These are phyloP conservation scores for Butyriboletus loyo DNA, from an alignment of 768 basidiomycete species.

Conservation along the genomic window DNA sequence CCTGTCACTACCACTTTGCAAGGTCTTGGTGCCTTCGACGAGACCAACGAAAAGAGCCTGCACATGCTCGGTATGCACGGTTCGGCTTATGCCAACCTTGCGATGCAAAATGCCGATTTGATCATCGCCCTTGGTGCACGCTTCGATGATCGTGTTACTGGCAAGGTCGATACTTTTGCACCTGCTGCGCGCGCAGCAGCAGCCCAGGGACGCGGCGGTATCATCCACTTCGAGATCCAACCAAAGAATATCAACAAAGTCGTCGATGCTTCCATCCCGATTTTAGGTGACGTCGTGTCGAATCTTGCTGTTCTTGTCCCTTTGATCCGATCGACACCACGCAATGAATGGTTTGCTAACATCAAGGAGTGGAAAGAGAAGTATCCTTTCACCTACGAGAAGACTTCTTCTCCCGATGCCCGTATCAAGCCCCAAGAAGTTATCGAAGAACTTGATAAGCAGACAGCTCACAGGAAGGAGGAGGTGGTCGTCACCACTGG, in stretches of 20 bases:
- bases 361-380: slow-evolving; percentile 81
- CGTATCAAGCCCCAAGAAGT: slow-evolving; percentile 96
- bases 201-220: slow-evolving; percentile 81
- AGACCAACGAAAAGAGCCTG: slow-evolving; percentile 77
- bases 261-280: slow-evolving; percentile 88
- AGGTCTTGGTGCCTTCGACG: slow-evolving; percentile 94
- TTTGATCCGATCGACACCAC: slow-evolving; percentile 58
- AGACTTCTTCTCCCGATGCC: slow-evolving; percentile 52
- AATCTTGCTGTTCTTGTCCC: slow-evolving; percentile 84
- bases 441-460: slow-evolving; percentile 84
- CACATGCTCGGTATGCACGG: slow-evolving; percentile 99
- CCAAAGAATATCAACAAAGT: slow-evolving; percentile 99
- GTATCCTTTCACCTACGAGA: slow-evolving; percentile 88
- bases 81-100: slow-evolving; percentile 93
- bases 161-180: slow-evolving; percentile 84
- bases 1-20: slow-evolving; percentile 97
- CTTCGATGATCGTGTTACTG: slow-evolving; percentile 98
- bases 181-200: slow-evolving; percentile 89
- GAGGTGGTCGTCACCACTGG: slow-evolving; percentile 89
- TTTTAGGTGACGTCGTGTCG: slow-evolving; percentile 89
- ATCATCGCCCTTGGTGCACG: slow-evolving; percentile 96
- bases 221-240: slow-evolving; percentile 98
- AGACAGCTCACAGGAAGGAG: slow-evolving; percentile 77
- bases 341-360: slow-evolving; percentile 79
- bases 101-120: slow-evolving; percentile 96